Base-by-base conservation (phyloP, 331 rosid species). In the Malus hybrid region DNA sequence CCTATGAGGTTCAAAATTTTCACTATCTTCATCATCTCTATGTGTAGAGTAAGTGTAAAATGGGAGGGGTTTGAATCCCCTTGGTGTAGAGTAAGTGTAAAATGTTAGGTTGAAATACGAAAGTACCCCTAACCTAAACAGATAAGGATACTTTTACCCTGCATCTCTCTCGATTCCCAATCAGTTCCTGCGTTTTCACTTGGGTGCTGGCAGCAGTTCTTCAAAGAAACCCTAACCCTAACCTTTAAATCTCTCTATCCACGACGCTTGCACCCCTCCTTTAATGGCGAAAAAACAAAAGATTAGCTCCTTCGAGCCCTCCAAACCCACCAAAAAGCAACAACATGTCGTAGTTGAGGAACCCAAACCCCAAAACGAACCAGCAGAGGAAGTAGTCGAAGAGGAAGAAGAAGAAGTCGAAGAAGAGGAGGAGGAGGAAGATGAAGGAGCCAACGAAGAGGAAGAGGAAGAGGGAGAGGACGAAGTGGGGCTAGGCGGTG, bases 281-380 rank as follows among this genome's bases (percentile, higher is more conserved):
- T 18, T 10, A 42, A 93, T 93, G 97, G 88, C 66, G 63, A 78
- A 57, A 81, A 93, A 93, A 87, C 91, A 97, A 87, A 93, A 93
- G 83, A 78, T 93, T 3, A 86, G 79, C 73, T 19, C 91, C 12
- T 48, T 88, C 34, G 87, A 78, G 67, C 16, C 90, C 6, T 50
- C 68, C 6, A 88, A 91, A 52, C 96, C 93, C 12, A 82, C 88
- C 0, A 80, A 84, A 55, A 91, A 88, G 79, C 88, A 79, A 8
- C 68, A 30, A 7, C 81, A 74, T 26, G 64, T 60, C 5, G 73
- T 42, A 10, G 48, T 68, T 6, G 87, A 84, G 78, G 84, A 79
- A 16, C 70, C 73, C 11, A 72, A 79, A 13, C 76, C 82, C 3
- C 66, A 34, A 4, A 14, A 13, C 5, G 84, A 80, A 24, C 63